Conservation (phyloP, 139 green algal genomes). For the Volvox africanus region DNA sequence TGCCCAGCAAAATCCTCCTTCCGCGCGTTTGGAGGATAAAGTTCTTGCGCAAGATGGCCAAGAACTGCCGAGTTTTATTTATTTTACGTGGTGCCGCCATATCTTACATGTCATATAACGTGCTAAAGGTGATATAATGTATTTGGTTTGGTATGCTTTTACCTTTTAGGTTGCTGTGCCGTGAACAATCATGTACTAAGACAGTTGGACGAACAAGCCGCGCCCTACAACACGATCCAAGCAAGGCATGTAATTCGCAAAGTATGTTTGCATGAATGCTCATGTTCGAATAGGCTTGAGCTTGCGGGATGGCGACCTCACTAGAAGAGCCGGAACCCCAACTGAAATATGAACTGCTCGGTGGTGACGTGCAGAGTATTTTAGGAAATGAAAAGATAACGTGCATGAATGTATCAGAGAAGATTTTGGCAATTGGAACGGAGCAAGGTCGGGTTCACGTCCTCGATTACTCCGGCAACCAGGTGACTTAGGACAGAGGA, state of each 20-base stretch:
- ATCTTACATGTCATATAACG: not conserved
- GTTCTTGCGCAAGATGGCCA: conserved; percentile 39
- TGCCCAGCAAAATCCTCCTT: conserved; percentile 19
- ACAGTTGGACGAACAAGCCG: too few species aligned
- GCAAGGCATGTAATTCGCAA: too few species aligned
- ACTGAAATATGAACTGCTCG: conserved; percentile 85
- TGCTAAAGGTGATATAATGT: not conserved
- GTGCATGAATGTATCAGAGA: conserved; percentile 84
- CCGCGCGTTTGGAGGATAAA: conserved; percentile 38
- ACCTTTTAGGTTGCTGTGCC: not conserved
- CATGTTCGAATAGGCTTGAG: too few species aligned
- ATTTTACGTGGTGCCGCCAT: not conserved
- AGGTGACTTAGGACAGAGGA: conserved; percentile 63
- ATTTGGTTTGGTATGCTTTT: not conserved
- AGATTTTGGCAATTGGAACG: conserved; percentile 91
- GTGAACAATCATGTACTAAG: too few species aligned
- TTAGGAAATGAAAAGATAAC: conserved; percentile 60
- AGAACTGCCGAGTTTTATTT: conserved; percentile 33
- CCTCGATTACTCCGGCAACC: conserved; percentile 90
- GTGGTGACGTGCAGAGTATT: conserved; percentile 66
- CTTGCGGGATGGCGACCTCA: not conserved
- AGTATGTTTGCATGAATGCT: too few species aligned
- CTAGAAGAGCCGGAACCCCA: conserved; percentile 80
- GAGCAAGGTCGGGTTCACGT: conserved; percentile 81
- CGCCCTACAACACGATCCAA: too few species aligned